Evolutionary conservation across 352 stramenopile species (phyloP).

Genomic region (Blastocystis sp.): DNA sequence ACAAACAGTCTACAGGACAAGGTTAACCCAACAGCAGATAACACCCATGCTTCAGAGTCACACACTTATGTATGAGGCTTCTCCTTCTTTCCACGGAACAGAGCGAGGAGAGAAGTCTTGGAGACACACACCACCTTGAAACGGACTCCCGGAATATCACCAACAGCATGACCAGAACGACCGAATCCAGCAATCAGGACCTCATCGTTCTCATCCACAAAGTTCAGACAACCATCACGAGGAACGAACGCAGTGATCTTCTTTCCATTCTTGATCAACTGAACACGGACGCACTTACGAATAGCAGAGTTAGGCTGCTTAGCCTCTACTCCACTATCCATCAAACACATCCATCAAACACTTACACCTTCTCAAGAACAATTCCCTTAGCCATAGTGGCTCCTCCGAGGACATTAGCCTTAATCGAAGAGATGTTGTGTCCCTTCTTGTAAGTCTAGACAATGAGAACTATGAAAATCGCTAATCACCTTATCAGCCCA

Average conservation of each 20-base stretch:
- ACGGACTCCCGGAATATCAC: constrained; percentile 99
- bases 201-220: too few species aligned
- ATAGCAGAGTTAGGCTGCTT: too few species aligned
- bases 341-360: neutral
- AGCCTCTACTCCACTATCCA: constrained; percentile 91
- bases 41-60: constrained; percentile 76
- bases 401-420: constrained; percentile 96
- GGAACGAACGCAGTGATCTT: too few species aligned
- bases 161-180: constrained; percentile 94
- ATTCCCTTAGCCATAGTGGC: constrained; percentile 43
- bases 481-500: too few species aligned
- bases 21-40: neutral
- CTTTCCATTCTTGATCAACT: too few species aligned
- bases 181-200: too few species aligned
- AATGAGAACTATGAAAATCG: too few species aligned
- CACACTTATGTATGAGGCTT: too few species aligned
- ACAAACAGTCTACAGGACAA: neutral
- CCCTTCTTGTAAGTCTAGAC: too few species aligned
- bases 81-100: constrained; percentile 99
- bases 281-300: too few species aligned
- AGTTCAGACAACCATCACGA: too few species aligned
- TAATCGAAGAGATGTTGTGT: too few species aligned
- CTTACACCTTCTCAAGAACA: constrained; percentile 38
- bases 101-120: constrained; percentile 79
- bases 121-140: constrained; percentile 84